These are phyloP conservation scores for Solanum bulbocastanum DNA, from an alignment of 257 asterid species.

Conservation along the genomic window DNA sequence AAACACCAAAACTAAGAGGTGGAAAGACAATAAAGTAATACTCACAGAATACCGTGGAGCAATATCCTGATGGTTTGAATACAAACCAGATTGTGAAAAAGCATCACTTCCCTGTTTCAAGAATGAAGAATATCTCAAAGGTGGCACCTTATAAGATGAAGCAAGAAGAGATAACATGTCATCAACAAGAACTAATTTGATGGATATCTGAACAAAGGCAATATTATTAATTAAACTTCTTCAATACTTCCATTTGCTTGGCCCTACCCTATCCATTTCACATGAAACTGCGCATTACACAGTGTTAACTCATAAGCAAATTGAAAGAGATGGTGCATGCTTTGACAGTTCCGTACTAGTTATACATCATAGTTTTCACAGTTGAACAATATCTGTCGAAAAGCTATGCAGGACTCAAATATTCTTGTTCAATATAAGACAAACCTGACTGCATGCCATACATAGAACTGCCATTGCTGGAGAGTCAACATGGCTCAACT, in stretches of 20 bases:
- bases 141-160: not conserved
- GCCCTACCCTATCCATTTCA: not conserved
- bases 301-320: not conserved
- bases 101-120: constrained; percentile 71
- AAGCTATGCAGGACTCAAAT: not conserved
- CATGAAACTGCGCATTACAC: not conserved
- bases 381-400: not conserved
- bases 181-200: not conserved
- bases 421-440: not conserved
- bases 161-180: not conserved
- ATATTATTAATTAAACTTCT: not conserved
- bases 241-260: not conserved
- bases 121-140: constrained; percentile 5
- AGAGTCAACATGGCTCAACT: constrained; percentile 82
- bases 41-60: constrained; percentile 91
- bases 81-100: constrained; percentile 84
- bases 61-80: constrained; percentile 87
- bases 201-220: not conserved
- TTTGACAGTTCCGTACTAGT: not conserved
- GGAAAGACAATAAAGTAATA: not conserved
- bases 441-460: constrained; percentile 94
- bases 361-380: not conserved
- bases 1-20: not conserved
- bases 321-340: not conserved
- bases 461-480: constrained; percentile 86